A percentile compares a stretch with the other conserved stretches of the same genome.
Evolutionary conservation across 169 alveolate genomes (phyloP).

Genomic region (Amoebophrya sp.): DNA sequence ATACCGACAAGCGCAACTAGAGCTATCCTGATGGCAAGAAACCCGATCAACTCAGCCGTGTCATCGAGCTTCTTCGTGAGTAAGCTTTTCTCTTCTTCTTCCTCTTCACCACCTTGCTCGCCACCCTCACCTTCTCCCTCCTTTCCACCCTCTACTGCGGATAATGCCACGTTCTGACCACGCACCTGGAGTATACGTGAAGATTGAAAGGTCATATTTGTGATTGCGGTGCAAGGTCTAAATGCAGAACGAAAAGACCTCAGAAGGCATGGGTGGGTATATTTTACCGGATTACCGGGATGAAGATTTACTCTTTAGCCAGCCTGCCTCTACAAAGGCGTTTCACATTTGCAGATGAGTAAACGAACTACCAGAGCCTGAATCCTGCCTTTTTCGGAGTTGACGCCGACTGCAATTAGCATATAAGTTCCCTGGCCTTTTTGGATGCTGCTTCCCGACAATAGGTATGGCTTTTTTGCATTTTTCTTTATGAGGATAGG

Average conservation of each 20-base stretch:
- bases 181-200: not conserved
- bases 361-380: constrained; percentile 23
- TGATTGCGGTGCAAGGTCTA: too few relatives aligned
- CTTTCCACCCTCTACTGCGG: not conserved
- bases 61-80: constrained; percentile 32
- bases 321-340: too few relatives aligned
- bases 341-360: too few relatives aligned
- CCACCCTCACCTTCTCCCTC: constrained; percentile 25
- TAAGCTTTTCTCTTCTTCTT: constrained; percentile 32
- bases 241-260: too few relatives aligned
- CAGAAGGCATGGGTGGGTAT: too few relatives aligned
- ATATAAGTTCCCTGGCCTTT: constrained; percentile 27
- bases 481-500: constrained; percentile 60
- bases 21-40: constrained; percentile 7
- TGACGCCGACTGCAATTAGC: constrained; percentile 30
- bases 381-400: constrained; percentile 23
- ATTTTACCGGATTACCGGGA: too few relatives aligned
- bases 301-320: too few relatives aligned
- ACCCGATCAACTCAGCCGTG: constrained; percentile 30
- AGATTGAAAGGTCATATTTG: too few relatives aligned
- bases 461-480: not conserved
- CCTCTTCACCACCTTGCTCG: not conserved
- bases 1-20: constrained; percentile 47
- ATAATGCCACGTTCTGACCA: not conserved
- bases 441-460: constrained; percentile 9